phyloP scores from a whole-genome alignment of 345 rosid genomes.

The Xanthoceras sorbifolium region DNA sequence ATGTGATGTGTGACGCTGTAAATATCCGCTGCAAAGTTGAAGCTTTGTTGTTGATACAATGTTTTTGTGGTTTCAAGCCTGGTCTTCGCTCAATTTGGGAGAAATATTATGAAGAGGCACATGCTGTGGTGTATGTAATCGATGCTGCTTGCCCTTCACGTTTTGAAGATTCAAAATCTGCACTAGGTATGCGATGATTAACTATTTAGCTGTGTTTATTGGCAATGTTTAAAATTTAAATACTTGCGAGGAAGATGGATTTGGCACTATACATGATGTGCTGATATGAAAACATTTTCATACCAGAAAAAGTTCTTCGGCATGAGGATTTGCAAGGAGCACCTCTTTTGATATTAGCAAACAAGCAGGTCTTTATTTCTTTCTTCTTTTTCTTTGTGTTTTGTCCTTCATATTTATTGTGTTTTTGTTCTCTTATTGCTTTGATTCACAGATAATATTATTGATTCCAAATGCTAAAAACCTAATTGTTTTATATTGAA shows the following conservation, averaged over 20 bases:
- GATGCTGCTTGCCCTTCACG: conserved; percentile 94
- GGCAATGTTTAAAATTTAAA: background rate
- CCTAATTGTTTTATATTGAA: background rate
- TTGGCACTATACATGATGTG: conserved; percentile 1
- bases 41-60: conserved; percentile 12
- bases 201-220: conserved; percentile 5
- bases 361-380: conserved; percentile 70
- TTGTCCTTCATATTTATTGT: no score
- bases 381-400: background rate
- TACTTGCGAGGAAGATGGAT: background rate
- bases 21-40: conserved; percentile 8
- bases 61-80: conserved; percentile 49
- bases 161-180: conserved; percentile 95
- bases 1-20: background rate
- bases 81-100: conserved; percentile 99
- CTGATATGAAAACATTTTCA: conserved; percentile 17
- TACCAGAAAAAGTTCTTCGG: conserved; percentile 85
- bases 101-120: conserved; percentile 99
- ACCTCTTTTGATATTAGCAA: conserved; percentile 88
- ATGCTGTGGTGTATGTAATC: conserved; percentile 83
- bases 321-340: conserved; percentile 97
- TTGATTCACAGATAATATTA: conserved; percentile 10
- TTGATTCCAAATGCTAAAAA: background rate
- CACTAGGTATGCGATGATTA: conserved; percentile 55
- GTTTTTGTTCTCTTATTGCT: background rate